These are phyloP conservation scores for Sclerotinia borealis DNA, from an alignment of 2,329 filamentous ascomycete species.

Conservation along the genomic window DNA sequence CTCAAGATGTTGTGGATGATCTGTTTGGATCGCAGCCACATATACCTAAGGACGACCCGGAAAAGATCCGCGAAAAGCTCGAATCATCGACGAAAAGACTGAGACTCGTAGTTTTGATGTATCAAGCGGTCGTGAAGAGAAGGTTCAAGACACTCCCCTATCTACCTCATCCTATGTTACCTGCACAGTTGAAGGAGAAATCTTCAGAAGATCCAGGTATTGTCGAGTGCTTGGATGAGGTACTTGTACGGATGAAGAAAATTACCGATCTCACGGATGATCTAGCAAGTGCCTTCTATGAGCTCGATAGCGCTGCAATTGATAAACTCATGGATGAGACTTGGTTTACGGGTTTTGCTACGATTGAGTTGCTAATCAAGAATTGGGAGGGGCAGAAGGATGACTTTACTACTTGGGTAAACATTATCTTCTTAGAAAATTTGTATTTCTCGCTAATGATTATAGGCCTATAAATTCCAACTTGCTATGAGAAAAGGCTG, in stretches of 20 bases:
- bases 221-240: slow-evolving; percentile 45
- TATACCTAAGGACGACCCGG: slow-evolving; percentile 58
- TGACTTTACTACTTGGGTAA: slow-evolving; percentile 70
- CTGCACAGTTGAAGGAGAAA: slow-evolving; percentile 24
- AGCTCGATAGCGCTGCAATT: slow-evolving; percentile 53
- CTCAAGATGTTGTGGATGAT: slow-evolving; percentile 59
- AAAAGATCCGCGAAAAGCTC: slow-evolving; percentile 59
- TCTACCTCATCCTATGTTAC: slow-evolving; percentile 37
- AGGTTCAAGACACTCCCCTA: slow-evolving; percentile 54
- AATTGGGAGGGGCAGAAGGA: slow-evolving; percentile 63
- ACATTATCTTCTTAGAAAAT: neutral
- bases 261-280: slow-evolving; percentile 66
- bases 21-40: slow-evolving; percentile 57
- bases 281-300: slow-evolving; percentile 66
- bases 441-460: slow-evolving; percentile 7
- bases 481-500: slow-evolving; percentile 26
- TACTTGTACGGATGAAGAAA: slow-evolving; percentile 48
- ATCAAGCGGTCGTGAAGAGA: slow-evolving; percentile 63
- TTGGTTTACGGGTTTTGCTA: slow-evolving; percentile 52
- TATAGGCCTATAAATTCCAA: slow-evolving; percentile 28
- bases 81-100: slow-evolving; percentile 58
- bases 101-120: slow-evolving; percentile 62
- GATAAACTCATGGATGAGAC: slow-evolving; percentile 53
- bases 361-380: slow-evolving; percentile 48
- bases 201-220: slow-evolving; percentile 16